Evolutionary conservation across 208 protist species (phyloP).

Genomic region (Trichomonas tenax): DNA sequence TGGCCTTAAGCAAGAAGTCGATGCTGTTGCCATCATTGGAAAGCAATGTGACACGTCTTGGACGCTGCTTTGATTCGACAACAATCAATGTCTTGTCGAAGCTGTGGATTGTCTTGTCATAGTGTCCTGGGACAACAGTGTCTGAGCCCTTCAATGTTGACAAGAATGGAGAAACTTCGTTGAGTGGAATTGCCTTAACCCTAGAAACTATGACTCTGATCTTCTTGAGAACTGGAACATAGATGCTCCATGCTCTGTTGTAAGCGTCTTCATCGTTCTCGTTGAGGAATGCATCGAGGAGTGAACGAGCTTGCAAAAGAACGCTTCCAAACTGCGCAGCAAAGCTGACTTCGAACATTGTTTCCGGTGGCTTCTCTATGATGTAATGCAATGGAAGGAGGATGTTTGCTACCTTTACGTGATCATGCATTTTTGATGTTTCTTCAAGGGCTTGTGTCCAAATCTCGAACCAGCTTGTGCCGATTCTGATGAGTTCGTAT

Average conservation of each 20-base stretch:
- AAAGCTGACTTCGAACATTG: not conserved
- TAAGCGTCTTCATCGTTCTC: not conserved
- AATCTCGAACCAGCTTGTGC: not conserved
- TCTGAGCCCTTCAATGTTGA: not conserved
- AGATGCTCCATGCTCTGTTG: not conserved
- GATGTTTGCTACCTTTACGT: not conserved
- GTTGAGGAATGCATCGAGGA: not conserved
- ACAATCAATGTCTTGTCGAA: not conserved
- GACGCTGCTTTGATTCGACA: slow-evolving; percentile 1
- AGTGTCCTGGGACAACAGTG: not conserved
- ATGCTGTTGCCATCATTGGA: not conserved
- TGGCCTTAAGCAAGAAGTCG: slow-evolving; percentile 13
- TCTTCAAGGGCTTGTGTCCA: not conserved
- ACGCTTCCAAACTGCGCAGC: not conserved
- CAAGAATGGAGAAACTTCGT: not conserved
- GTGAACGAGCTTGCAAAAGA: not conserved
- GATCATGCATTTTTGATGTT: not conserved
- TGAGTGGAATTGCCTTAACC: not conserved
- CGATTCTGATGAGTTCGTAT: not conserved
- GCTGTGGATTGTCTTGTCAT: not conserved
- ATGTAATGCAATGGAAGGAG: not conserved
- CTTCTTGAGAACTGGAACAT: not conserved
- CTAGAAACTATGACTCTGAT: not conserved
- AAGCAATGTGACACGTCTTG: not conserved
- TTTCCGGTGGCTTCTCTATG: not conserved